These are phyloP conservation scores for Cantharellus anzutake DNA, from an alignment of 768 basidiomycete species.

Conservation along the genomic window DNA sequence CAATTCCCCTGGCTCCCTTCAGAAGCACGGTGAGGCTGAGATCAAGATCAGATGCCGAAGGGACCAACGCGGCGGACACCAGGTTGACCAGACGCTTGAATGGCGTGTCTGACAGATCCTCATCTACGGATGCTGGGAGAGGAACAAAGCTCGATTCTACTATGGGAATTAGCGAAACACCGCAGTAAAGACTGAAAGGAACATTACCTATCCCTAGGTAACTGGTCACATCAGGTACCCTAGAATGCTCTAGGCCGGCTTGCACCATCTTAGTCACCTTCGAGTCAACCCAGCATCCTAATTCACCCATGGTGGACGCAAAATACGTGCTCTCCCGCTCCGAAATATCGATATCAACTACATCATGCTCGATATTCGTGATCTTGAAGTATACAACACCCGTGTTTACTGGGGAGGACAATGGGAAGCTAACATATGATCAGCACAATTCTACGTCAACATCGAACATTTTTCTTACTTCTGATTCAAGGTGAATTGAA, in stretches of 20 bases:
- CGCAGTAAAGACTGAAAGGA: not conserved
- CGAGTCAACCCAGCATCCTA: constrained; percentile 76
- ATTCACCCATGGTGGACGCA: constrained; percentile 39
- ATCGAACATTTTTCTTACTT: not conserved
- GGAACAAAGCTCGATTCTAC: not conserved
- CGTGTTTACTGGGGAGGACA: constrained; percentile 16
- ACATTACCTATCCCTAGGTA: constrained; percentile 34
- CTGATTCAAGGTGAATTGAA: not conserved
- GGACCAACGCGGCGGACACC: constrained; percentile 37
- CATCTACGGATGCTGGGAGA: not conserved
- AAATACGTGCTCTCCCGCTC: constrained; percentile 27
- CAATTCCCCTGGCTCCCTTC: constrained; percentile 60
- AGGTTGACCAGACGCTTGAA: constrained; percentile 36
- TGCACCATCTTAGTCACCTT: constrained; percentile 57
- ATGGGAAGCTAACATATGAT: constrained; percentile 8
- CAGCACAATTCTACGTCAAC: not conserved
- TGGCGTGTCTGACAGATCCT: constrained; percentile 9
- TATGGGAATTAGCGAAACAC: constrained; percentile 2
- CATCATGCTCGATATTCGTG: constrained; percentile 52
- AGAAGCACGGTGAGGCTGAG: constrained; percentile 55
- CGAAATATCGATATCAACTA: constrained; percentile 20
- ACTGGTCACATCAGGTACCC: constrained; percentile 31
- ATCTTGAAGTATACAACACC: constrained; percentile 56
- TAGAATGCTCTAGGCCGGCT: constrained; percentile 51
- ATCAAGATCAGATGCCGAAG: constrained; percentile 36